A percentile compares a stretch with the other conserved stretches of the same genome.
These are phyloP conservation scores for Zancudomyces culisetae DNA, from an alignment of 371 early-diverging fungal species.

Conservation along the genomic window DNA sequence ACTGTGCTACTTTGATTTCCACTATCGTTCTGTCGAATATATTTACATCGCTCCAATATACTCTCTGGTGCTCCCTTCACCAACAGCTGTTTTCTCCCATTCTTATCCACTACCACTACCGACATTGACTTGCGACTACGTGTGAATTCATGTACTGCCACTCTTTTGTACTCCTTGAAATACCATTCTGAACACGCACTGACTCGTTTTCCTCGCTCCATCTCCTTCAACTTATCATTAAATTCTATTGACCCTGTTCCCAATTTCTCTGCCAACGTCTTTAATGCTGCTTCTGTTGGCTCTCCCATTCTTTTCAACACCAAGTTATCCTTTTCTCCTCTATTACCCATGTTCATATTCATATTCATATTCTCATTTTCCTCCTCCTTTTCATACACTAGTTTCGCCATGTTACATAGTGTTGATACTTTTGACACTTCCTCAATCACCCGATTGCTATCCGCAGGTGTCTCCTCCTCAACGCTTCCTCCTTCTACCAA, in stretches of 20 bases:
- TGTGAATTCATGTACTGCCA: constrained; percentile 76
- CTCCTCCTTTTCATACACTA: constrained; percentile 35
- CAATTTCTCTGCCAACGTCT: constrained; percentile 81
- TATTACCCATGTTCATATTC: constrained; percentile 37
- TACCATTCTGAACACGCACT: constrained; percentile 40
- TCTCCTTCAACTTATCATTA: constrained; percentile 32
- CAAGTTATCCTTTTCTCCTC: constrained; percentile 29
- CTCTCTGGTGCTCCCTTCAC: constrained; percentile 87
- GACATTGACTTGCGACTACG: constrained; percentile 56
- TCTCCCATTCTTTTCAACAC: constrained; percentile 77
- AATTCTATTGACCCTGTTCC: constrained; percentile 44
- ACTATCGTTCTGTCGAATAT: constrained; percentile 8
- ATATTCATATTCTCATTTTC: too few relatives aligned
- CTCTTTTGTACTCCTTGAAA: constrained; percentile 27
- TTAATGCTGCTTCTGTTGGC: constrained; percentile 97
- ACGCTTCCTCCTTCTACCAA: neutral
- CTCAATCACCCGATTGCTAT: constrained; percentile 18
- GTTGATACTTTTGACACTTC: constrained; percentile 29
- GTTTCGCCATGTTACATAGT: constrained; percentile 52
- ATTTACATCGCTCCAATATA: constrained; percentile 23
- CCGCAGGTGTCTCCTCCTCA: neutral
- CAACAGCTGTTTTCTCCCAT: constrained; percentile 35
- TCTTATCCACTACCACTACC: constrained; percentile 24
- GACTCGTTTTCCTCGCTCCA: constrained; percentile 34
- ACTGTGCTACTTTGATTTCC: constrained; percentile 18